Conservation (phyloP, 768 basidiomycete genomes). For the Kondoa subrosea region DNA sequence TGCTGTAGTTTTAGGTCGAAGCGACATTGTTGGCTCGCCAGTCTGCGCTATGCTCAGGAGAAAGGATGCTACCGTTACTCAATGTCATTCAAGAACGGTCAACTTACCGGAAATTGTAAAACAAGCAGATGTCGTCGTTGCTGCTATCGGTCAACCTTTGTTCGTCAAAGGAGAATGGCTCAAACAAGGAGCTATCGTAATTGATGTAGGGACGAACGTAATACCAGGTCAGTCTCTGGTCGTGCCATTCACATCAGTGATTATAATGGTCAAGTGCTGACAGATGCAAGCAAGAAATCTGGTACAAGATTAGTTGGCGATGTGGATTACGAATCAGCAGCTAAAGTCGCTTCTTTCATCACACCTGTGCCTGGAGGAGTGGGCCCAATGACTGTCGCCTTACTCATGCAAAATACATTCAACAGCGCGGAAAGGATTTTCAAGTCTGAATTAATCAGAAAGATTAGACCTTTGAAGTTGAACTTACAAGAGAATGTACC, state of each 20-base stretch:
- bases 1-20: slow-evolving; percentile 85
- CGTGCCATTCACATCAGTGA: background rate
- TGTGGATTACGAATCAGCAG: slow-evolving; percentile 68
- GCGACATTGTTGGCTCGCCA: slow-evolving; percentile 93
- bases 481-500: slow-evolving; percentile 72
- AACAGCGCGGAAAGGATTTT: slow-evolving; percentile 66
- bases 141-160: slow-evolving; percentile 85
- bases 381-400: slow-evolving; percentile 98
- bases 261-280: slow-evolving; percentile 1
- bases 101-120: slow-evolving; percentile 65
- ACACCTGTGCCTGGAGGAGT: slow-evolving; percentile 98
- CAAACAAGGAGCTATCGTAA: slow-evolving; percentile 83
- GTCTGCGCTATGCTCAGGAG: slow-evolving; percentile 78
- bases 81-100: slow-evolving; percentile 83
- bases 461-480: slow-evolving; percentile 57
- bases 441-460: slow-evolving; percentile 47
- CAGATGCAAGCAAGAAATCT: slow-evolving; percentile 78
- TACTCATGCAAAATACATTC: slow-evolving; percentile 91
- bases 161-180: slow-evolving; percentile 86
- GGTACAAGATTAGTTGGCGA: slow-evolving; percentile 93
- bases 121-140: slow-evolving; percentile 78
- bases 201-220: slow-evolving; percentile 97
- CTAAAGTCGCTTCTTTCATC: slow-evolving; percentile 63
- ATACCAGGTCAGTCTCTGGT: slow-evolving; percentile 48
- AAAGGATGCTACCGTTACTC: slow-evolving; percentile 87